These are phyloP conservation scores for Tillandsia leiboldiana DNA, from an alignment of 176 grass and related monocot genomes.

Conservation along the genomic window DNA sequence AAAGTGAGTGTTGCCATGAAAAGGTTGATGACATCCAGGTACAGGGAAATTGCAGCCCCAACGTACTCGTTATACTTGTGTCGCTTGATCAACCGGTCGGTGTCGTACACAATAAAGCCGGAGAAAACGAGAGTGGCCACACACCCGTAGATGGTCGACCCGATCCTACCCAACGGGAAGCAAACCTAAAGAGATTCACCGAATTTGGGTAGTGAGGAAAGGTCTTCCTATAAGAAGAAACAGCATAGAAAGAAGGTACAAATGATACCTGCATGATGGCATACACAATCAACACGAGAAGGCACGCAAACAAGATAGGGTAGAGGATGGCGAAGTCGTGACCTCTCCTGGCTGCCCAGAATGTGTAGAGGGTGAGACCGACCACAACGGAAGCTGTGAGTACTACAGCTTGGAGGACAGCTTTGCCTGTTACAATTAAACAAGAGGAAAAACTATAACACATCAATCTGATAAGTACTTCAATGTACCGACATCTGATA, in stretches of 20 bases:
- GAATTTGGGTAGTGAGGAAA: slow-evolving; percentile 12
- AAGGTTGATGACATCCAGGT: slow-evolving; percentile 65
- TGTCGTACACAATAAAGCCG: slow-evolving; percentile 46
- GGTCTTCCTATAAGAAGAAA: background rate
- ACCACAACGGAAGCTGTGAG: slow-evolving; percentile 34
- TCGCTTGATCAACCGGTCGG: slow-evolving; percentile 42
- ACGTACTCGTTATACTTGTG: slow-evolving; percentile 51
- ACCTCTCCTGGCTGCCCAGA: slow-evolving; percentile 40
- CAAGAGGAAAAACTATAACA: background rate
- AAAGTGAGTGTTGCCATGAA: slow-evolving; percentile 44
- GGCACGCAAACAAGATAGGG: slow-evolving; percentile 40
- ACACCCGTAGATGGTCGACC: slow-evolving; percentile 33
- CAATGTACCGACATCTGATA: background rate
- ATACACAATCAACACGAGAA: slow-evolving; percentile 34
- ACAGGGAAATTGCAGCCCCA: slow-evolving; percentile 41
- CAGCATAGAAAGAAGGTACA: background rate
- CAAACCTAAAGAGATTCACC: slow-evolving; percentile 26
- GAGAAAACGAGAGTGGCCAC: slow-evolving; percentile 38
- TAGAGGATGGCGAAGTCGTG: slow-evolving; percentile 42
- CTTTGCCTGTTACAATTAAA: slow-evolving; percentile 37
- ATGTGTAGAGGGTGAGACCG: slow-evolving; percentile 50
- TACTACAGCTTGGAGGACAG: slow-evolving; percentile 35
- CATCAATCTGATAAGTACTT: background rate
- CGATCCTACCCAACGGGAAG: slow-evolving; percentile 29
- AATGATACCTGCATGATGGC: slow-evolving; percentile 40